These are phyloP conservation scores for Xerocomellus intermedius DNA, from an alignment of 768 basidiomycete genomes.

Conservation along the genomic window DNA sequence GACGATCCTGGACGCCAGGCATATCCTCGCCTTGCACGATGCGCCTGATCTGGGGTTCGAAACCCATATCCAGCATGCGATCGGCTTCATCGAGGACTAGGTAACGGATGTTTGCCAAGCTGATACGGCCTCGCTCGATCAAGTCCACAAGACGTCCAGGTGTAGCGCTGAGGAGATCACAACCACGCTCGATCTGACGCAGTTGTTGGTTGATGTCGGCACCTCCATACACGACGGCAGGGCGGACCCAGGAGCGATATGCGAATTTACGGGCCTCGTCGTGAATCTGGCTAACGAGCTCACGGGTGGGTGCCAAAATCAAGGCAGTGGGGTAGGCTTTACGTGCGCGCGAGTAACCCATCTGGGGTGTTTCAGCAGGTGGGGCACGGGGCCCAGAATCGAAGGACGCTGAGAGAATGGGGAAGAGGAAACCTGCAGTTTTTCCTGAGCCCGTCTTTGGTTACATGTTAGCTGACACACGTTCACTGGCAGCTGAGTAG, in stretches of 20 bases:
- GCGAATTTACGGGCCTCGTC: constrained; percentile 99
- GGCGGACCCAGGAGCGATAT: constrained; percentile 98
- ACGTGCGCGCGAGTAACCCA: constrained; percentile 64
- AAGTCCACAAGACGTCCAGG: constrained; percentile 98
- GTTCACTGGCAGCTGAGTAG: constrained; percentile 3
- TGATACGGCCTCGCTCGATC: constrained; percentile 96
- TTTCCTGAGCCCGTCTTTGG: constrained; percentile 97
- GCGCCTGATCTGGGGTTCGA: constrained; percentile 97
- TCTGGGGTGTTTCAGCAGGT: constrained; percentile 49
- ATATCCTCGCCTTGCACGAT: constrained; percentile 99
- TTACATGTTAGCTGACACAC: constrained; percentile 20
- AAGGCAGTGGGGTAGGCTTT: constrained; percentile 98
- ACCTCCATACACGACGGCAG: constrained; percentile 98
- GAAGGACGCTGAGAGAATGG: constrained; percentile 94
- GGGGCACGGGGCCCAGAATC: constrained; percentile 72
- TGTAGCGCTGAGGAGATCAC: constrained; percentile 94
- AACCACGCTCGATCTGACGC: constrained; percentile 91
- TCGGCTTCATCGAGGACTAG: constrained; percentile 99
- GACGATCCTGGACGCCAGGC: constrained; percentile 88
- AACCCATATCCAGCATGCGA: constrained; percentile 99
- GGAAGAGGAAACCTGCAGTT: constrained; percentile 98
- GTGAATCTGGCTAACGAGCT: constrained; percentile 98
- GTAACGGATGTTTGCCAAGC: constrained; percentile 93
- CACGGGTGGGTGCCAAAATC: constrained; percentile 96
- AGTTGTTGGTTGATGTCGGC: constrained; percentile 97